phyloP scores from a whole-genome alignment of 306 rosid genomes.

The Albizia julibrissin region DNA sequence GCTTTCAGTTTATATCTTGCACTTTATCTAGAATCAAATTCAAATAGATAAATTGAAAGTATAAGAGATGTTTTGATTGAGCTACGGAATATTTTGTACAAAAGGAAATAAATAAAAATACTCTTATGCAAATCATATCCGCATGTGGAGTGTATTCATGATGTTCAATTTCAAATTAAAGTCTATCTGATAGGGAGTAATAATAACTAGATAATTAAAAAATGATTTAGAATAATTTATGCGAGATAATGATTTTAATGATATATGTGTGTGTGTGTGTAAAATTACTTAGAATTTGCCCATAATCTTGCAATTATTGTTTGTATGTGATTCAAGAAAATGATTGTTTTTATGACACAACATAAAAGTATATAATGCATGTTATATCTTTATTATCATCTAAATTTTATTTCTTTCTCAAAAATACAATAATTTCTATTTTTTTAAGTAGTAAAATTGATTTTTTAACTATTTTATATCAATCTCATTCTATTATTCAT shows the following conservation, averaged over 20 bases:
- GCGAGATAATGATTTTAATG: not conserved
- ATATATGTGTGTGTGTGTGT: too few relatives aligned
- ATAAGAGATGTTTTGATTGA: not conserved
- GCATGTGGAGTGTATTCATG: not conserved
- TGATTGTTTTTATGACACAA: not conserved
- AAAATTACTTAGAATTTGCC: not conserved
- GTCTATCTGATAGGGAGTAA: not conserved
- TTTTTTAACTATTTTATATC: not conserved
- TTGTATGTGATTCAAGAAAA: not conserved
- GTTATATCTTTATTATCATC: not conserved
- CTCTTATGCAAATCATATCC: not conserved
- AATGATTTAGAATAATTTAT: not conserved
- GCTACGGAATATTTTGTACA: not conserved
- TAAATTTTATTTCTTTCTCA: not conserved
- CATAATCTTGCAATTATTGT: not conserved
- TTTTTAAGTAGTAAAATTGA: too few relatives aligned
- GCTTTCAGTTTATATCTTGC: not conserved
- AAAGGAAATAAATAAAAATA: not conserved
- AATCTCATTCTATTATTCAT: not conserved
- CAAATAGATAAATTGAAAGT: not conserved
- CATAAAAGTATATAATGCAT: not conserved
- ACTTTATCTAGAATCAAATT: not conserved
- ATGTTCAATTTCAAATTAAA: not conserved
- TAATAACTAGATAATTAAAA: not conserved
- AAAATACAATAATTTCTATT: too few relatives aligned